Conservation (phyloP, 768 basidiomycete species). For the Lyophyllum decastes region DNA sequence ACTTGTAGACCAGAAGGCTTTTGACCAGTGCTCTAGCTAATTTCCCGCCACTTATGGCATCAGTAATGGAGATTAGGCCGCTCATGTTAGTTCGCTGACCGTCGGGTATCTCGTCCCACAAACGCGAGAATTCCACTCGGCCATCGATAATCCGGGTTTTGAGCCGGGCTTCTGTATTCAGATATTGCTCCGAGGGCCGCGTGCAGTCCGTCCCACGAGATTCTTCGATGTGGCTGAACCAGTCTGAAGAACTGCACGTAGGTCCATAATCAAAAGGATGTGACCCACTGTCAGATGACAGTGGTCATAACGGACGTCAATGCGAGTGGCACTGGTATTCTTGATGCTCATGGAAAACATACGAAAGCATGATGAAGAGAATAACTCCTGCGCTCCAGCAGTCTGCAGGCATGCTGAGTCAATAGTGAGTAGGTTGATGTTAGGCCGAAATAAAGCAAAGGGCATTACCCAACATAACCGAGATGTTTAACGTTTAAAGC, state of each 20-base stretch:
- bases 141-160: constrained; percentile 73
- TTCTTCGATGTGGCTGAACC: constrained; percentile 35
- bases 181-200: constrained; percentile 43
- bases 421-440: neutral
- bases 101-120: constrained; percentile 59
- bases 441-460: neutral
- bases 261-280: constrained; percentile 77
- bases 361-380: constrained; percentile 84
- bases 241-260: constrained; percentile 33
- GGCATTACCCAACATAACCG: constrained; percentile 56
- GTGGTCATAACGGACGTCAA: neutral
- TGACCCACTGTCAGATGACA: constrained; percentile 48
- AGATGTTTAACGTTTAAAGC: constrained; percentile 75
- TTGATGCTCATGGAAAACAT: constrained; percentile 28
- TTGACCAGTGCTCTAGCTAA: constrained; percentile 61
- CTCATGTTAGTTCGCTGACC: constrained; percentile 43
- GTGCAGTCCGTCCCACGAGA: constrained; percentile 29
- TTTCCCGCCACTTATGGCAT: neutral
- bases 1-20: constrained; percentile 62
- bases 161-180: constrained; percentile 56
- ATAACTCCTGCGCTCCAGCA: constrained; percentile 88
- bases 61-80: neutral
- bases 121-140: constrained; percentile 52
- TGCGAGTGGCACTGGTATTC: neutral
- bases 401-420: constrained; percentile 77